Conservation (phyloP, 306 rosid genomes). For the Trifolium dubium region DNA sequence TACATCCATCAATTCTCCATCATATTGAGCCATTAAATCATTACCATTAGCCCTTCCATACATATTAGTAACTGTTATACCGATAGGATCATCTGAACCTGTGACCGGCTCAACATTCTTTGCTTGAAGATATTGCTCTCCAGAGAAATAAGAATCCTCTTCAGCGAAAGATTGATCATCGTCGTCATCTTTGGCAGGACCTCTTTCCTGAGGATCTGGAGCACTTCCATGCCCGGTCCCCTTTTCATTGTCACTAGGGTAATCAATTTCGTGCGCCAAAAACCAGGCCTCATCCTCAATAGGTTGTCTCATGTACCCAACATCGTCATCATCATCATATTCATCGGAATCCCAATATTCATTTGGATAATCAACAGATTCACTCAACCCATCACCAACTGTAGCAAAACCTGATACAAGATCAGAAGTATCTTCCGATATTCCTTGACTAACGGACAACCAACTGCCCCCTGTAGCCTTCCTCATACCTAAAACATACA, state of each 20-base stretch:
- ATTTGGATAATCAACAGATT: constrained; percentile 83
- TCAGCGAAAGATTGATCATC: constrained; percentile 97
- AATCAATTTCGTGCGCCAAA: constrained; percentile 97
- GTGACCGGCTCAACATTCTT: constrained; percentile 74
- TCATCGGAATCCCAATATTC: constrained; percentile 99
- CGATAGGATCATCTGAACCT: constrained; percentile 71
- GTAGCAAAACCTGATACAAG: constrained; percentile 98
- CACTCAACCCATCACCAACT: constrained; percentile 92
- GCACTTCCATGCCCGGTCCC: constrained; percentile 87
- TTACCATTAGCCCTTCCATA: constrained; percentile 67
- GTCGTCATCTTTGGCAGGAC: constrained; percentile 82
- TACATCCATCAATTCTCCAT: constrained; percentile 88
- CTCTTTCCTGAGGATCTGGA: constrained; percentile 82
- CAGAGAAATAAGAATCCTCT: constrained; percentile 94
- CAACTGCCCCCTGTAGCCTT: constrained; percentile 83
- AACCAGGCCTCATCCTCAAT: constrained; percentile 99
- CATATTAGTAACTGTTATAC: constrained; percentile 70
- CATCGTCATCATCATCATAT: constrained; percentile 91
- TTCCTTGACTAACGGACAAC: constrained; percentile 96
- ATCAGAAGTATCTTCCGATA: constrained; percentile 91
- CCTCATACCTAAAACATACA: constrained; percentile 69
- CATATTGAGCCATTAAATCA: constrained; percentile 84
- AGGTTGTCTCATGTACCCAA: constrained; percentile 98
- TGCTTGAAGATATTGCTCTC: constrained; percentile 79
- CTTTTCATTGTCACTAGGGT: constrained; percentile 98